phyloP scores from a whole-genome alignment of 129 eudicot genomes.

The Flaveria ramosissima region DNA sequence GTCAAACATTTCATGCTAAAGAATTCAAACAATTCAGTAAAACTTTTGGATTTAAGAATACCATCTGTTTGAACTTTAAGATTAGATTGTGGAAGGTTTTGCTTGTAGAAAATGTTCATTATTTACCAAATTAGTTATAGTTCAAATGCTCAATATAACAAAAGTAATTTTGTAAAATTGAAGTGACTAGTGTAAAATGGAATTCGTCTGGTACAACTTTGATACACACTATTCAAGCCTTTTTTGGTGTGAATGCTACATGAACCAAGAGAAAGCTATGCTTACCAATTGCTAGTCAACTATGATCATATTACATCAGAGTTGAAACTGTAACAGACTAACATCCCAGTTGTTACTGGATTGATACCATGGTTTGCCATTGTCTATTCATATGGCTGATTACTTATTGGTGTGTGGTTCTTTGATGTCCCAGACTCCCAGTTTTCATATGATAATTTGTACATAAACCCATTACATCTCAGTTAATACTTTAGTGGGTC shows the following conservation, averaged over 20 bases:
- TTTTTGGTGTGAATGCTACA: slow-evolving; percentile 10
- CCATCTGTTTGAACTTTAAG: slow-evolving; percentile 7
- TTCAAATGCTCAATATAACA: not conserved
- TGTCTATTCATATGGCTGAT: not conserved
- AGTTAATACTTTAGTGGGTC: not conserved
- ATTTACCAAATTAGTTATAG: not conserved
- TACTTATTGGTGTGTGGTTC: not conserved
- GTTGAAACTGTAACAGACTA: not conserved
- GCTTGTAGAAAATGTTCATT: not conserved
- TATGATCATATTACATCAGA: not conserved
- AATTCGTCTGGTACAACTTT: not conserved
- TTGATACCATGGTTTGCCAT: not conserved
- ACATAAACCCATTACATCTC: not conserved
- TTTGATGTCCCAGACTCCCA: not conserved
- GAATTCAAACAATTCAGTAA: not conserved
- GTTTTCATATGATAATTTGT: not conserved
- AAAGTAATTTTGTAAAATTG: not conserved
- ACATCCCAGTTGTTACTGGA: not conserved
- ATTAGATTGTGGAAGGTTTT: not conserved
- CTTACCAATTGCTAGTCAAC: not conserved
- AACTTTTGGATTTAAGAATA: not conserved
- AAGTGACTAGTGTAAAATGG: not conserved
- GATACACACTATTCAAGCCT: not conserved
- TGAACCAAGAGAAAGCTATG: not conserved
- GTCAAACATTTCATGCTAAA: not conserved